Evolutionary conservation across 257 asterid genomes (phyloP).

Genomic region (Solanum tarapatanum): DNA sequence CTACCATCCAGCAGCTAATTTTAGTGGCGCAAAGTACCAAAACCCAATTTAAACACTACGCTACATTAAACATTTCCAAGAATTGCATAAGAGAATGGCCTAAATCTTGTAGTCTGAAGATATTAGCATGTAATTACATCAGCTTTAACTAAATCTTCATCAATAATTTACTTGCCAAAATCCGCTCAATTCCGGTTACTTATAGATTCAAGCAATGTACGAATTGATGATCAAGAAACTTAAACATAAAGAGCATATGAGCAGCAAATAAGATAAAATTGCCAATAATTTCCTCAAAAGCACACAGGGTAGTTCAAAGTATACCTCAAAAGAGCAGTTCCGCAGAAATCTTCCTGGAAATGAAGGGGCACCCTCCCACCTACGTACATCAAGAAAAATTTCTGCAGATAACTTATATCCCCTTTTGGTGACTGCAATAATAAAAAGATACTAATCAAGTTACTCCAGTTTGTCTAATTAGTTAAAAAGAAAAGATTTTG

Average conservation of each 20-base stretch:
- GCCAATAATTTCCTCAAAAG: neutral
- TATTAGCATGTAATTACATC: neutral
- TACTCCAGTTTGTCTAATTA: neutral
- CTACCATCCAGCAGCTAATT: neutral
- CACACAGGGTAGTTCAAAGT: neutral
- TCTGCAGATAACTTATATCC: slow-evolving; percentile 86
- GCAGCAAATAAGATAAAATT: neutral
- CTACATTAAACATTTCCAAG: neutral
- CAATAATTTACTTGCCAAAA: neutral
- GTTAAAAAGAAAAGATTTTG: neutral
- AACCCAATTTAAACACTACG: neutral
- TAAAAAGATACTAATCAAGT: neutral
- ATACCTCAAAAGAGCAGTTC: slow-evolving; percentile 93
- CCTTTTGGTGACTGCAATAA: slow-evolving; percentile 91
- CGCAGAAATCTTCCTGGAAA: slow-evolving; percentile 97
- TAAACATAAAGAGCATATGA: neutral
- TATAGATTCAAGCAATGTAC: neutral
- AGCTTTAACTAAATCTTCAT: neutral
- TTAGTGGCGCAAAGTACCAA: neutral
- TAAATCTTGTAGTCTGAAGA: neutral
- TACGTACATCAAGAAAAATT: slow-evolving; percentile 92
- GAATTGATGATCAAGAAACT: neutral
- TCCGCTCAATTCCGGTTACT: neutral
- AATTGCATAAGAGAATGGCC: neutral
- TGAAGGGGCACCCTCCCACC: slow-evolving; percentile 93